Base-by-base conservation (phyloP, 345 rosid species). In the Salix exigua region DNA sequence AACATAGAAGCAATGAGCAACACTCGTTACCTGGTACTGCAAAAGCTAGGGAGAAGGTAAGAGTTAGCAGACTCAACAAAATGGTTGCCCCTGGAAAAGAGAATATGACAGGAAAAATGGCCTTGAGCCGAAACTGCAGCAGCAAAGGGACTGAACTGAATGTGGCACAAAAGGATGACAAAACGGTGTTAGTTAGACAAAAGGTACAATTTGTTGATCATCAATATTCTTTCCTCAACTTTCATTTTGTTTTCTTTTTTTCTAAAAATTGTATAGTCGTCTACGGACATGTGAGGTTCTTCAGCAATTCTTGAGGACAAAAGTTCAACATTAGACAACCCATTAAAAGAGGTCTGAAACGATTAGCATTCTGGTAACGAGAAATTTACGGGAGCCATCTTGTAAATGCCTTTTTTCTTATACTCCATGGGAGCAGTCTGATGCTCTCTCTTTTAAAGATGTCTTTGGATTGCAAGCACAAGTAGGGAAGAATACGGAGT, bases 171-270 rank as follows among this genome's bases (percentile, higher is more conserved):
- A 81, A 79, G 58, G 78, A 67, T 33, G 75, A 74, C 62, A 70
- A 65, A 71, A 71, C 81, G 67, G 42, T 73, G 33, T 66, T 74
- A 42, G 75, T 37, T 73, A 83, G 64, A 75, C 78, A 70, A 46
- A 85, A 87, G 92, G 94, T 90, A 85, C 33, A 18, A 18, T 21
- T n/a, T 73, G 35, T 75, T 73, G 23, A 48, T 66, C 42, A 2
- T 81, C 6, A 9, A 66, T 44, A 55, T 48, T 23, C 12, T 21
- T 6, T 44, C 65, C 71, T 50, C 18, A 18, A 61, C 60, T 55
- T n/a, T 9, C 10, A 35, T 33, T 9, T 42, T 40, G 35, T 23
- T 46, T 21, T 73, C 38, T 35, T 4, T 68, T 70, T 44, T 30
- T 5, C 70, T 77, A 67, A 60, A 55, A 61, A 23, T 7, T 58